Conservation (phyloP, 2,329 filamentous ascomycete species). For the Pseudogymnoascus sp. region DNA sequence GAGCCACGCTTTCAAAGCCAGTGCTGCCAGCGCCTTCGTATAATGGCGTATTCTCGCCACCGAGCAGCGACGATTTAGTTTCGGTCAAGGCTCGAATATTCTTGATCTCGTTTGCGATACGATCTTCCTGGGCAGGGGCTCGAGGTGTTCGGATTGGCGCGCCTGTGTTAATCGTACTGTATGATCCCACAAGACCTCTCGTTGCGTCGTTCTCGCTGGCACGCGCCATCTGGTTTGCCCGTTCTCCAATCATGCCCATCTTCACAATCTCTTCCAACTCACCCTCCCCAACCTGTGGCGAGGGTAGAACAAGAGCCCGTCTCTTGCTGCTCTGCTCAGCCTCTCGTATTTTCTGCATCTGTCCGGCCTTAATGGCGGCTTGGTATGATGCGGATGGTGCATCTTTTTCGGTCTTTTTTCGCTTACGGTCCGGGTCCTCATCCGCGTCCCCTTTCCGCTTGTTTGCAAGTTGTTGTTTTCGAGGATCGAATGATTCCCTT, state of each 20-base stretch:
- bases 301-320: conserved; percentile 69
- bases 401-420: conserved; percentile 81
- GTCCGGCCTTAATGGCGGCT: conserved; percentile 84
- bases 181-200: conserved; percentile 77
- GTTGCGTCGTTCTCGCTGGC: conserved; percentile 79
- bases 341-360: conserved; percentile 89
- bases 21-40: conserved; percentile 75
- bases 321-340: conserved; percentile 96
- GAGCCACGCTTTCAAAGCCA: conserved; percentile 77
- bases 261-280: conserved; percentile 98
- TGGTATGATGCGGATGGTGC: conserved; percentile 70
- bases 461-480: conserved; percentile 81
- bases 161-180: conserved; percentile 68
- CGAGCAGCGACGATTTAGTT: conserved; percentile 86
- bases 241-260: conserved; percentile 91
- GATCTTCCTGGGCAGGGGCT: conserved; percentile 86
- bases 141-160: conserved; percentile 89
- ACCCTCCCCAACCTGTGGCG: conserved; percentile 84
- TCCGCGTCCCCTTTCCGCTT: conserved; percentile 90
- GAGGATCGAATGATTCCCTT: conserved; percentile 78
- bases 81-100: conserved; percentile 90
- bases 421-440: conserved; percentile 73
- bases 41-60: conserved; percentile 87
- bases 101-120: conserved; percentile 90
- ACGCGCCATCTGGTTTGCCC: conserved; percentile 66